These are phyloP conservation scores for Colletotrichum brevisporum DNA, from an alignment of 2,329 filamentous ascomycete species.

Conservation along the genomic window DNA sequence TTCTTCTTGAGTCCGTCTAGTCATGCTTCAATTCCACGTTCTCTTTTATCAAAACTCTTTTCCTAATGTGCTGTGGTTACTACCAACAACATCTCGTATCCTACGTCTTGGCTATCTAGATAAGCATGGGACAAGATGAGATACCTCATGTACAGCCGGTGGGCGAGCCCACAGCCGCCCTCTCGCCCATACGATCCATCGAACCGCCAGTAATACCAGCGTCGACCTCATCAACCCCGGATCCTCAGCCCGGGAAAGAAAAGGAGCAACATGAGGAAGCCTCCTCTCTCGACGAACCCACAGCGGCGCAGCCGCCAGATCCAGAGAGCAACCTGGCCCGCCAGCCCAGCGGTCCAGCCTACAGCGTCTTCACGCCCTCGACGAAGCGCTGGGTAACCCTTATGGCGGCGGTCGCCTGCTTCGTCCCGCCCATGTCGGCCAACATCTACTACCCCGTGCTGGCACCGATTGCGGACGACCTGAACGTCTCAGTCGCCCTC, in stretches of 20 bases:
- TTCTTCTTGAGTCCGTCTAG: neutral
- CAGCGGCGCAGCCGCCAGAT: constrained; percentile 16
- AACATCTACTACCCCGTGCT: constrained; percentile 68
- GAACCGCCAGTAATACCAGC: constrained; percentile 1
- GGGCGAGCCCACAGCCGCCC: too few species aligned
- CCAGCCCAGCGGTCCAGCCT: constrained; percentile 52
- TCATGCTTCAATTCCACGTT: neutral
- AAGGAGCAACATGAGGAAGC: constrained; percentile 17
- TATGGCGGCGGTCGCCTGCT: constrained; percentile 67
- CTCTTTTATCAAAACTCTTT: neutral
- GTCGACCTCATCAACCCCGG: neutral
- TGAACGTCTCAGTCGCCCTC: constrained; percentile 55
- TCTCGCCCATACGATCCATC: neutral
- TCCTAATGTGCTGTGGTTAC: neutral
- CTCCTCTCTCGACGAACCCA: neutral
- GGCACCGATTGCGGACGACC: constrained; percentile 55
- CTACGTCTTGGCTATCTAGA: neutral
- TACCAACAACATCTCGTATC: neutral
- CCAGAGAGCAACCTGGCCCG: constrained; percentile 47
- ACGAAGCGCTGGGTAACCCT: constrained; percentile 67
- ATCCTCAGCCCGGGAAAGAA: neutral
- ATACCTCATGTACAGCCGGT: neutral
- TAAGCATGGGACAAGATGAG: constrained; percentile 20
- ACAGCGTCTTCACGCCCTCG: constrained; percentile 51
- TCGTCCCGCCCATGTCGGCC: constrained; percentile 71